Conservation (phyloP, 371 early-diverging fungal species). For the Mortierella sp. region DNA sequence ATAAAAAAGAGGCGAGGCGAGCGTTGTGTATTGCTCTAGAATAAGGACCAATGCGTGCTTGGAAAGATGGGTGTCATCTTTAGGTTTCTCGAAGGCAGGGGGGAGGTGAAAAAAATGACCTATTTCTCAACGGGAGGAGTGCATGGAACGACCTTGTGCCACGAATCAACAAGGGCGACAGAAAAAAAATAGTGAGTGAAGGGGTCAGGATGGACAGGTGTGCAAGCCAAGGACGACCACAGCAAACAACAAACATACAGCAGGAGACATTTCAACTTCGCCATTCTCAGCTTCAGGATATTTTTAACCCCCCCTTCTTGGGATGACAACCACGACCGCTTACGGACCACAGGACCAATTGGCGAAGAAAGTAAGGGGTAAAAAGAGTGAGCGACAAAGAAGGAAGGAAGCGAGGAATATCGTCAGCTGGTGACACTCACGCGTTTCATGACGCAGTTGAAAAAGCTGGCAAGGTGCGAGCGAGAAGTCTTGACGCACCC, state of each 20-base stretch:
- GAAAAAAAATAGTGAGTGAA: background rate
- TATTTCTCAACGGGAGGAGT: background rate
- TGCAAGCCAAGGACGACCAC: background rate
- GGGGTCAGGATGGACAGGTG: background rate
- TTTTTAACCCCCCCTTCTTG: background rate
- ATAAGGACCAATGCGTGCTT: background rate
- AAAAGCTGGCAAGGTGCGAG: background rate
- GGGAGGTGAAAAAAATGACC: too few relatives aligned
- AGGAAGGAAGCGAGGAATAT: background rate
- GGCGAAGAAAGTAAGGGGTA: constrained; percentile 4
- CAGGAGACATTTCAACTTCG: background rate
- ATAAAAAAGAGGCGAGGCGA: background rate
- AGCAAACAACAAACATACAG: background rate
- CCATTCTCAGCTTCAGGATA: background rate
- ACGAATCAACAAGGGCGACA: background rate
- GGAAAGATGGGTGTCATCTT: background rate
- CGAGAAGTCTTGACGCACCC: background rate
- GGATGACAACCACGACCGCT: background rate
- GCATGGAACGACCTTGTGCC: background rate
- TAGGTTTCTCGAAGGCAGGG: background rate
- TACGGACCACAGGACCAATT: background rate
- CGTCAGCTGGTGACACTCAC: constrained; percentile 6
- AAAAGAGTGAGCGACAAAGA: background rate
- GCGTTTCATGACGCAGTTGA: background rate
- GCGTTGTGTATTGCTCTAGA: background rate